These are phyloP conservation scores for Wallacemonas rigidus DNA, from an alignment of 208 protist species.

Conservation along the genomic window DNA sequence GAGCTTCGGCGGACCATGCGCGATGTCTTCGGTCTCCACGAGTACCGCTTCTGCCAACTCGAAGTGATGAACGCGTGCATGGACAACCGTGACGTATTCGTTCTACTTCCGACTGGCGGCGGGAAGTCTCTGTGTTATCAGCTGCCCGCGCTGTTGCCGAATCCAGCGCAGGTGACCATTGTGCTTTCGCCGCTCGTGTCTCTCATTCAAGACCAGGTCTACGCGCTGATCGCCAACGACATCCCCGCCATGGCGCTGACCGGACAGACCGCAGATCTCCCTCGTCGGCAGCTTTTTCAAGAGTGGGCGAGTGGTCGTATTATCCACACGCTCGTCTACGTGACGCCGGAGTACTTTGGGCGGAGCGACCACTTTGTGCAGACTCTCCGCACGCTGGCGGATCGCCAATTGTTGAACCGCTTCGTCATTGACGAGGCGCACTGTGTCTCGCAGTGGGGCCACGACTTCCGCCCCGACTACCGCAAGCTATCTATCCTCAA, in stretches of 20 bases:
- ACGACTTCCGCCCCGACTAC: conserved; percentile 95
- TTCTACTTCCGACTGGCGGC: conserved; percentile 94
- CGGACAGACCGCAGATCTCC: conserved; percentile 65
- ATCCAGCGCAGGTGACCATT: conserved; percentile 82
- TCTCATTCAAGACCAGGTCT: conserved; percentile 97
- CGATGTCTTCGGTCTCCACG: conserved; percentile 88
- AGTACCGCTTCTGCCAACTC: conserved; percentile 92
- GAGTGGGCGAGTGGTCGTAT: conserved; percentile 65
- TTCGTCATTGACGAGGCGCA: conserved; percentile 96
- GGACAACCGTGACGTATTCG: conserved; percentile 91
- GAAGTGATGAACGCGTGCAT: conserved; percentile 96
- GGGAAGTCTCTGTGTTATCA: conserved; percentile 97
- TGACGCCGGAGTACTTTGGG: conserved; percentile 90
- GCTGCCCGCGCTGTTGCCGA: conserved; percentile 89
- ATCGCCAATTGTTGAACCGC: conserved; percentile 59
- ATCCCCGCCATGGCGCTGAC: conserved; percentile 82
- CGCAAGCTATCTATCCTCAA: conserved; percentile 79
- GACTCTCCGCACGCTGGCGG: conserved; percentile 47
- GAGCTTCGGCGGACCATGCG: conserved; percentile 88
- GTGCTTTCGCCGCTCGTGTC: conserved; percentile 97
- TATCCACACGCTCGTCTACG: conserved; percentile 78
- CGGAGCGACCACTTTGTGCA: conserved; percentile 76
- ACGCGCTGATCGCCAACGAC: conserved; percentile 78
- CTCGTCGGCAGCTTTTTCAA: conserved; percentile 60
- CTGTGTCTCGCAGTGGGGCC: conserved; percentile 97